Percentiles rank a stretch among this genome's conserved stretches.
phyloP scores from a whole-genome alignment of 768 basidiomycete species.

The Amanita molliuscula region DNA sequence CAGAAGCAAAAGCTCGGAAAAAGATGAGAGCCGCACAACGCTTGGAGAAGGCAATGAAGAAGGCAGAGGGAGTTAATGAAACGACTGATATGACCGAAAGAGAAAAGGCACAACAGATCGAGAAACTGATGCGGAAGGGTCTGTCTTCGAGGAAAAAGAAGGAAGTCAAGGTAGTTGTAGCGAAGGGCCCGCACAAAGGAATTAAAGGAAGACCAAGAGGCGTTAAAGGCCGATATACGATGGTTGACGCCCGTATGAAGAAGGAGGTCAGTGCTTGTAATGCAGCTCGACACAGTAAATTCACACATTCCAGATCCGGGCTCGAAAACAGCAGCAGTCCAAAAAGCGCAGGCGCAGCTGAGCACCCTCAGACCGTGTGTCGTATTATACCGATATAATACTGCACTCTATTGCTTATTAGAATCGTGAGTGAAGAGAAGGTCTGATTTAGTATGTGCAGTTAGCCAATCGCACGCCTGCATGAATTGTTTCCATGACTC shows the following conservation, averaged over 20 bases:
- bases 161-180: slow-evolving; percentile 82
- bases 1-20: slow-evolving; percentile 96
- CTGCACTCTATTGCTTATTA: background rate
- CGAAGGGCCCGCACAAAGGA: slow-evolving; percentile 83
- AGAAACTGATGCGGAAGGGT: slow-evolving; percentile 83
- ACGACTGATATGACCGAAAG: slow-evolving; percentile 88
- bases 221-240: slow-evolving; percentile 88
- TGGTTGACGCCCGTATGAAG: slow-evolving; percentile 91
- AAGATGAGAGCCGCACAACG: slow-evolving; percentile 81
- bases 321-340: slow-evolving; percentile 54
- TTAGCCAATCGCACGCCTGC: slow-evolving; percentile 10
- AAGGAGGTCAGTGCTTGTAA: slow-evolving; percentile 60
- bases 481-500: slow-evolving; percentile 11
- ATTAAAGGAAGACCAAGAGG: slow-evolving; percentile 91
- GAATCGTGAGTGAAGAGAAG: background rate
- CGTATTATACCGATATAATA: background rate
- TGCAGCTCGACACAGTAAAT: background rate
- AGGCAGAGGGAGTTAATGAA: slow-evolving; percentile 86
- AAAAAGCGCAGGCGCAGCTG: slow-evolving; percentile 57
- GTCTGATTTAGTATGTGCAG: background rate
- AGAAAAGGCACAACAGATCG: slow-evolving; percentile 90
- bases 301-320: slow-evolving; percentile 48
- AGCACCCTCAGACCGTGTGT: slow-evolving; percentile 6
- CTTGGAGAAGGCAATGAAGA: slow-evolving; percentile 89
- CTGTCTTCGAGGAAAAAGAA: slow-evolving; percentile 62